Evolutionary conservation across 2,329 filamentous ascomycete species (phyloP).

Genomic region (Ophiostoma sp.): DNA sequence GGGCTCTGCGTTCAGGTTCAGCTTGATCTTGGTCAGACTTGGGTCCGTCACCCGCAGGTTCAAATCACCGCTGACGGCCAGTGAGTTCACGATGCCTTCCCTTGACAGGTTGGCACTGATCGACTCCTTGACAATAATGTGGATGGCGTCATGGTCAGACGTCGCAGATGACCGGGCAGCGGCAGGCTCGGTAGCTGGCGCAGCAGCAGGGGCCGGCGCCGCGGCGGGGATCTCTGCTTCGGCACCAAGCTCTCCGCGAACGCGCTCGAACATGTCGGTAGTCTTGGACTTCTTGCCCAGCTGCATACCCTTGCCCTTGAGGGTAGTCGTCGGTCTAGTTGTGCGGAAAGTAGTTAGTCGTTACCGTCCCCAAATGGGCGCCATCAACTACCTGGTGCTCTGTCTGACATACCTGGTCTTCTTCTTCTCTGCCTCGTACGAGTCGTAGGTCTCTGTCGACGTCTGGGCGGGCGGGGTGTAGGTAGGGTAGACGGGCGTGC

Average conservation of each 20-base stretch:
- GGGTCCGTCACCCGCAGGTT: slow-evolving; percentile 86
- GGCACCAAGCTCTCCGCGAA: slow-evolving; percentile 83
- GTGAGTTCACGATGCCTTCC: slow-evolving; percentile 78
- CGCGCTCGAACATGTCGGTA: slow-evolving; percentile 93
- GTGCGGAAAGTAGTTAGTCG: background rate
- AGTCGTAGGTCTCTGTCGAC: slow-evolving; percentile 78
- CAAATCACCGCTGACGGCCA: slow-evolving; percentile 87
- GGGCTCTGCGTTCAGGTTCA: slow-evolving; percentile 68
- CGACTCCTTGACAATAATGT: slow-evolving; percentile 81
- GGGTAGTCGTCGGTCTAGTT: slow-evolving; percentile 41
- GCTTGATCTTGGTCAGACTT: slow-evolving; percentile 83
- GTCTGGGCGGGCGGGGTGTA: slow-evolving; percentile 70
- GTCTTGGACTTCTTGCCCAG: slow-evolving; percentile 98
- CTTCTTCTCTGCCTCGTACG: slow-evolving; percentile 96
- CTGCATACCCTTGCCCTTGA: slow-evolving; percentile 97
- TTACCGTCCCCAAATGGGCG: background rate
- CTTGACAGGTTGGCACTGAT: slow-evolving; percentile 84
- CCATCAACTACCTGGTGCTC: background rate
- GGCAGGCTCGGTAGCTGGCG: slow-evolving; percentile 14
- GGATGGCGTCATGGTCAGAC: slow-evolving; percentile 75
- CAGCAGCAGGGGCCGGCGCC: slow-evolving; percentile 42
- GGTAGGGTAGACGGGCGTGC: slow-evolving; percentile 78
- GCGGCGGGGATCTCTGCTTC: slow-evolving; percentile 80
- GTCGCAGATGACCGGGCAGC: slow-evolving; percentile 55
- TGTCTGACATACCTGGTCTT: slow-evolving; percentile 65